A percentile compares a stretch with the other conserved stretches of the same genome.
Conservation (phyloP, 352 stramenopile species). For the Phytophthora uliginosa region DNA sequence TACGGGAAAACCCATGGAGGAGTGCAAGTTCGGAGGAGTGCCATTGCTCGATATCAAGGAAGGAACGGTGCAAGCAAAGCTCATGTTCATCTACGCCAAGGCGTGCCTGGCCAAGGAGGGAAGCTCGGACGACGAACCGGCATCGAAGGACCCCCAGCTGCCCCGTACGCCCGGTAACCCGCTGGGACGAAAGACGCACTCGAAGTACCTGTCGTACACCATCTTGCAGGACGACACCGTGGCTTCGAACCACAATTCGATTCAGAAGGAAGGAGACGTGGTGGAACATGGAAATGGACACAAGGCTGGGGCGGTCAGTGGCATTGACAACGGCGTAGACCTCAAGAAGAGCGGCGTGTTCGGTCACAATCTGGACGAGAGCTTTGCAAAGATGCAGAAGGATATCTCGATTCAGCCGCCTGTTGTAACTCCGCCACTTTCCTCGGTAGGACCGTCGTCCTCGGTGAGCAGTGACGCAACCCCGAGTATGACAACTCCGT, state of each 20-base stretch:
- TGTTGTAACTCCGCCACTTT: slow-evolving; percentile 19
- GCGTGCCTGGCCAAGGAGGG: slow-evolving; percentile 76
- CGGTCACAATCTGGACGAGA: slow-evolving; percentile 29
- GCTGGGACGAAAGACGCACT: slow-evolving; percentile 46
- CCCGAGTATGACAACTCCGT: not conserved
- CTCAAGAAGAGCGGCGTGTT: slow-evolving; percentile 17
- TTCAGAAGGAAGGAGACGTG: slow-evolving; percentile 11
- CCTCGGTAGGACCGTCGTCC: slow-evolving; percentile 21
- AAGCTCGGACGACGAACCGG: slow-evolving; percentile 25
- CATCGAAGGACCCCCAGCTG: slow-evolving; percentile 25
- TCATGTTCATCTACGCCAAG: slow-evolving; percentile 81
- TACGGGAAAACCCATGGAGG: slow-evolving; percentile 60
- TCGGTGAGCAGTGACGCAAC: slow-evolving; percentile 24
- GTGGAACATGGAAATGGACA: slow-evolving; percentile 6
- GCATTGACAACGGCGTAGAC: not conserved
- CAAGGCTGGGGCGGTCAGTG: slow-evolving; percentile 9
- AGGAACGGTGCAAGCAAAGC: slow-evolving; percentile 71
- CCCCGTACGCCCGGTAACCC: slow-evolving; percentile 41
- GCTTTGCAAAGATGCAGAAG: slow-evolving; percentile 40
- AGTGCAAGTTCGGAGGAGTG: slow-evolving; percentile 74
- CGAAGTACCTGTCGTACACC: slow-evolving; percentile 52
- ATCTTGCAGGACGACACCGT: slow-evolving; percentile 40
- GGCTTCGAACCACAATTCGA: slow-evolving; percentile 28
- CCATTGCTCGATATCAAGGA: slow-evolving; percentile 70
- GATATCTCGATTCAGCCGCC: slow-evolving; percentile 37